Evolutionary conservation across 2,329 filamentous ascomycete genomes (phyloP), one percentile per base, ranked within the genome.

Genomic region (Aspergillus floridensis): DNA sequence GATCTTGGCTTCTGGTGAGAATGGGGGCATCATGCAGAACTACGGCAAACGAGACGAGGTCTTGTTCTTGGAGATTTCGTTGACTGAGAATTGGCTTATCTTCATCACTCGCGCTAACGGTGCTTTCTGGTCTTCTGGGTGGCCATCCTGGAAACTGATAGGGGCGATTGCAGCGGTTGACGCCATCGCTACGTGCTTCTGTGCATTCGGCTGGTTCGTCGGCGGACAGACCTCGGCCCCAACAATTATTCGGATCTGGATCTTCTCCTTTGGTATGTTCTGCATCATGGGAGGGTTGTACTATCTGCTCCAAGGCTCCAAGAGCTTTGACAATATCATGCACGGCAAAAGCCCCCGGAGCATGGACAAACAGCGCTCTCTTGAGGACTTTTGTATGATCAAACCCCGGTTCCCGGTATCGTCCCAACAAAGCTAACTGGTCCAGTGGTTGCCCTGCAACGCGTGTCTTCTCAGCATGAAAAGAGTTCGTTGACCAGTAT

Each of bases 1-100:
- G 68, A 93, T 96, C 86, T 86, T 86, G 78, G 85, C 75, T 71
- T 79, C 84, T 65, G 83, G 84, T 64, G 79, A 88, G 70, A 78
- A 90, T 67, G 90, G 89, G 69, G 92, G 92, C 84, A 93, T 96
- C 69, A 89, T 93, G 66, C 90, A 96, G 83, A 93, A 95, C 81
- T 90, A 89, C 69, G 92, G 92, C 84, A 85, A 88, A 73, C 81
- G 90, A 57, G 91, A 96, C 68, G 86, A 88, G 68, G 87, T 96
- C 59, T 79, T 96, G 71, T 96, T 96, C 85, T 87, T 96, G 41
- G 86, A 96, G 80, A 91, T 96, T 76, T 91, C 90, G 12, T 85
- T 96, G 57, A 93, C 92, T 61, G 91, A 96, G 84, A 96, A 96
- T 81, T 96, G 92, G 92, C 85, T 96, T 55, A 96, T 96, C 79